A percentile compares a stretch with the other conserved stretches of the same genome.
phyloP scores from a whole-genome alignment of 345 rosid genomes.

The Reutealis trisperma region DNA sequence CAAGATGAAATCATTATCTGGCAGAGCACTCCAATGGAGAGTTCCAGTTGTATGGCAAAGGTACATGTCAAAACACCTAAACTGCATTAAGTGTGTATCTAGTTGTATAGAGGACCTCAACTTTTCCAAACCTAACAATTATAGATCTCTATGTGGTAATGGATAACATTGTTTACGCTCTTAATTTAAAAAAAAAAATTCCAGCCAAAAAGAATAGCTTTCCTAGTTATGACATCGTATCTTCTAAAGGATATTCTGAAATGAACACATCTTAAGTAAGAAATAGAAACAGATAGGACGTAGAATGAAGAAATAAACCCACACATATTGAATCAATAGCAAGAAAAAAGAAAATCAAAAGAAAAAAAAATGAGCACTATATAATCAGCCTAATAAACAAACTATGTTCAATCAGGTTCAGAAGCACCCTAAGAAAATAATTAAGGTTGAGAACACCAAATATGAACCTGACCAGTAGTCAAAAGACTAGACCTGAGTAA shows the following conservation, averaged over 20 bases:
- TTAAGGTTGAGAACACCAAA: background rate
- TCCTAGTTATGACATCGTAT: background rate
- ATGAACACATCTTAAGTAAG: background rate
- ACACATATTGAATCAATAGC: background rate
- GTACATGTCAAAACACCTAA: background rate
- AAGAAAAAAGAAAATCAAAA: background rate
- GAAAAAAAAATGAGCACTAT: background rate
- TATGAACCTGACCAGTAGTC: background rate
- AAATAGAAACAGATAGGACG: background rate
- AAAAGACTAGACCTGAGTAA: background rate
- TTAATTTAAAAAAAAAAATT: too few relatives aligned
- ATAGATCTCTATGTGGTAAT: background rate
- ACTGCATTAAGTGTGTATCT: background rate
- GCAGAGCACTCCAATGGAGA: background rate
- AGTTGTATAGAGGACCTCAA: background rate
- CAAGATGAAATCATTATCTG: background rate
- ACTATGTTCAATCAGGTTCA: background rate
- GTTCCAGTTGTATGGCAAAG: background rate
- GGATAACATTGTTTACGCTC: background rate
- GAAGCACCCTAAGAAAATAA: background rate
- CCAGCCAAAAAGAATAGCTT: background rate
- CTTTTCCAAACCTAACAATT: background rate
- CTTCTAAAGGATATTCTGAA: background rate
- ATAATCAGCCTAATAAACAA: background rate
- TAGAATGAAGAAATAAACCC: background rate